Percentiles rank a stretch among this genome's conserved stretches.
phyloP scores from a whole-genome alignment of 345 rosid species.

The Linum lewisii region DNA sequence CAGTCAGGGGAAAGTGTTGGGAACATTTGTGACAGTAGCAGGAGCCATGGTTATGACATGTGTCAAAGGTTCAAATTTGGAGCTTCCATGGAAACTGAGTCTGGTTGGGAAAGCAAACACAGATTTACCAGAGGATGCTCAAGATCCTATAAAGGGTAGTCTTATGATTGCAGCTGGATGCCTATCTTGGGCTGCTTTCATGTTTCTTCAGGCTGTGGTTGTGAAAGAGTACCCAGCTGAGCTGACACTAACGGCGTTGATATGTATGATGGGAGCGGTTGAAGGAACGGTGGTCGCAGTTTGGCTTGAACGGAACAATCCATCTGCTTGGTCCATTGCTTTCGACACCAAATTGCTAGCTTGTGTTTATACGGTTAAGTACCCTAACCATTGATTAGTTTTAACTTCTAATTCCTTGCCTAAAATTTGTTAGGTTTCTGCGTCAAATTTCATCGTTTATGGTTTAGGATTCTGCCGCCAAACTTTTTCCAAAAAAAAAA shows the following conservation, averaged over 20 bases:
- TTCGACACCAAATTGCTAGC: slow-evolving; percentile 34
- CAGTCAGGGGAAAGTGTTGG: slow-evolving; percentile 72
- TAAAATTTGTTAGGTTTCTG: no score
- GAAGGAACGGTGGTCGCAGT: slow-evolving; percentile 41
- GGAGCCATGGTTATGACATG: slow-evolving; percentile 91
- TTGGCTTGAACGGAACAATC: slow-evolving; percentile 35
- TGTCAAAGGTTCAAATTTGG: slow-evolving; percentile 45
- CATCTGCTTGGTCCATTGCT: slow-evolving; percentile 41
- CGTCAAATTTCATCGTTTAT: no score
- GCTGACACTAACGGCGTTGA: slow-evolving; percentile 53
- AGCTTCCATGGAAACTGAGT: slow-evolving; percentile 53
- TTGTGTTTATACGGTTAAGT: slow-evolving; percentile 34
- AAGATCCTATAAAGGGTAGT: slow-evolving; percentile 52
- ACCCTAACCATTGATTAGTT: neutral
- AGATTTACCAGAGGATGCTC: slow-evolving; percentile 10
- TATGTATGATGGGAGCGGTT: slow-evolving; percentile 47
- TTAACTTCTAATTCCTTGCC: no score
- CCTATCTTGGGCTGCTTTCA: slow-evolving; percentile 46
- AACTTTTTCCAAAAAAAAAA: no score
- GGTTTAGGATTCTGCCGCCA: no score
- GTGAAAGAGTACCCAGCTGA: slow-evolving; percentile 50
- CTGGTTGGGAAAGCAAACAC: slow-evolving; percentile 12
- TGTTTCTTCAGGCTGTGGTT: slow-evolving; percentile 44
- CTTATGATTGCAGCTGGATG: slow-evolving; percentile 39
- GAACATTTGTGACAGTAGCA: slow-evolving; percentile 73